phyloP scores from a whole-genome alignment of 768 basidiomycete species.

The Russula olivacea region DNA sequence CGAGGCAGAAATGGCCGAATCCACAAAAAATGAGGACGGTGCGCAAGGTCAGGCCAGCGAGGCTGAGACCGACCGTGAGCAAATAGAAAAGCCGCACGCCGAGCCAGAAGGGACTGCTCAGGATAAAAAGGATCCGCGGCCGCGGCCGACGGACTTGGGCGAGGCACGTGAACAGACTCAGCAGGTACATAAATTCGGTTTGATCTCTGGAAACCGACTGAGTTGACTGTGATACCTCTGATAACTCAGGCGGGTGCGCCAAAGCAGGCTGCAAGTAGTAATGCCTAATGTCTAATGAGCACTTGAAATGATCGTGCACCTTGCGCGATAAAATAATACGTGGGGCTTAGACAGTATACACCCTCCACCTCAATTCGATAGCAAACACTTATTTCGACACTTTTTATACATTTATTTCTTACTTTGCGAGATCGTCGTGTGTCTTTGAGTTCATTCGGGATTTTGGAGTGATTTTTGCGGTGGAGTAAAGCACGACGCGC shows the following conservation, averaged over 20 bases:
- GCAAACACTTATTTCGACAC: background rate
- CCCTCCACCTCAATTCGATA: background rate
- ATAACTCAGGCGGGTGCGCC: conserved; percentile 1
- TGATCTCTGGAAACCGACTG: background rate
- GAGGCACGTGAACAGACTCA: conserved; percentile 23
- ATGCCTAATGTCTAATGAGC: background rate
- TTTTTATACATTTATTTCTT: conserved; percentile 6
- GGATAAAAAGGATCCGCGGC: conserved; percentile 14
- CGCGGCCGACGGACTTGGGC: conserved; percentile 23
- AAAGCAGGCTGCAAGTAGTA: conserved; percentile 2
- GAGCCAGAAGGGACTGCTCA: conserved; percentile 25
- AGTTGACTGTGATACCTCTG: background rate
- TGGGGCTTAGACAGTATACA: conserved; percentile 7
- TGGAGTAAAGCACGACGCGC: background rate
- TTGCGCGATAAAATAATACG: background rate
- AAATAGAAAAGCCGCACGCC: conserved; percentile 25
- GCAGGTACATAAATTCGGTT: conserved; percentile 1
- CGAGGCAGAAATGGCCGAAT: conserved; percentile 24
- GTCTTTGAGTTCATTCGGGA: background rate
- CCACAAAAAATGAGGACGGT: conserved; percentile 18
- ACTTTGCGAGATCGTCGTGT: background rate
- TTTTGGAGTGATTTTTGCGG: background rate
- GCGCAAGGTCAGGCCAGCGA: conserved; percentile 26
- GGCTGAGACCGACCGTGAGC: conserved; percentile 27
- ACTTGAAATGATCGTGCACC: conserved; percentile 1